phyloP scores from a whole-genome alignment of 2,329 filamentous ascomycete species.

The Chaetomium sp. region DNA sequence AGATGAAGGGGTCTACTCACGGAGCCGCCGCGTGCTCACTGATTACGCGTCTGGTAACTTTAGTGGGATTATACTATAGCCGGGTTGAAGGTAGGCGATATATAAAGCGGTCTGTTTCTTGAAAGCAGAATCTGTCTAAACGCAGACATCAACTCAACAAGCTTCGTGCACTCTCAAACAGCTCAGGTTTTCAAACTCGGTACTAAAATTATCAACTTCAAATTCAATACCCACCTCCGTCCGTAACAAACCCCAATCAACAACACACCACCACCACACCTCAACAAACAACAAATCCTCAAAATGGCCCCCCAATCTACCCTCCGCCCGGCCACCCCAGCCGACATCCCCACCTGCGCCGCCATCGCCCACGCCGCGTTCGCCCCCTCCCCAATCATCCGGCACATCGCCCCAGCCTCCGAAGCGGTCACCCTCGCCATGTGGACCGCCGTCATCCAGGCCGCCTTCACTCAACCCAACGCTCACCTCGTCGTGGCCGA shows the following conservation, averaged over 20 bases:
- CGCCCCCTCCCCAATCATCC: constrained; percentile 41
- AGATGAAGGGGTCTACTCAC: neutral
- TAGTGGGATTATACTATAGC: neutral
- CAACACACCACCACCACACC: neutral
- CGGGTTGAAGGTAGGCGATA: neutral
- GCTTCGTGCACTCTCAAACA: neutral
- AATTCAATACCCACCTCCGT: too few relatives aligned
- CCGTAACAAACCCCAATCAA: neutral
- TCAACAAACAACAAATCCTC: neutral
- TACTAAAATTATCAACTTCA: too few relatives aligned
- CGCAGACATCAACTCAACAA: neutral
- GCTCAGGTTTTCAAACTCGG: too few relatives aligned
- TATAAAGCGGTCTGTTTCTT: neutral
- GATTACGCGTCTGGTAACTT: too few relatives aligned
- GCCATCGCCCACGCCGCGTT: constrained; percentile 53
- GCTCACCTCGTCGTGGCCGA: constrained; percentile 46
- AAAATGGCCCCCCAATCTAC: constrained; percentile 24
- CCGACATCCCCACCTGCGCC: constrained; percentile 46
- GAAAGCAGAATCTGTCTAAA: neutral
- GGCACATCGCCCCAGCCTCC: constrained; percentile 43
- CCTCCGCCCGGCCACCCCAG: constrained; percentile 45
- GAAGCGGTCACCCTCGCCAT: constrained; percentile 37
- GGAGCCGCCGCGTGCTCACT: neutral
- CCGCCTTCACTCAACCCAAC: constrained; percentile 46
- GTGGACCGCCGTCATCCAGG: constrained; percentile 41